A percentile compares a stretch with the other conserved stretches of the same genome.
Evolutionary conservation across 805 yeast species (phyloP).

Genomic region (Candida wancherniae): DNA sequence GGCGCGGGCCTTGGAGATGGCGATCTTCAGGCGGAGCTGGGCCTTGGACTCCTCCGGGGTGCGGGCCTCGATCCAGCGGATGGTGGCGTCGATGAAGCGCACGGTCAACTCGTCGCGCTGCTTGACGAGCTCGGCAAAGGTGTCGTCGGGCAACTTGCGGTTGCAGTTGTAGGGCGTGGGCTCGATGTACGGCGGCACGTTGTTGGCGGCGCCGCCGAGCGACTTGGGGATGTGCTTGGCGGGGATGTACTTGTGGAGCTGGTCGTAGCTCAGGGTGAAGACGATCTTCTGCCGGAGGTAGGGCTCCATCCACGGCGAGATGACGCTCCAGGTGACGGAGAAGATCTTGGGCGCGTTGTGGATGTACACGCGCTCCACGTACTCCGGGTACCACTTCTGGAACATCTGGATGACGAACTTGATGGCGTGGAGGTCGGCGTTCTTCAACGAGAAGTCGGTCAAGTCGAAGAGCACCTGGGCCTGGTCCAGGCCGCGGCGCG

Average conservation of each 20-base stretch:
- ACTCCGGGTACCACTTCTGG: slow-evolving; percentile 11
- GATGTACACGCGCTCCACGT: slow-evolving; percentile 7
- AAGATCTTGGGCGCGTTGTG: slow-evolving; percentile 14
- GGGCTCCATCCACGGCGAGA: slow-evolving; percentile 12
- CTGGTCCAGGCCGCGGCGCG: slow-evolving; percentile 7
- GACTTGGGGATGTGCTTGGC: slow-evolving; percentile 7
- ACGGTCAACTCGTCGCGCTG: slow-evolving; percentile 13
- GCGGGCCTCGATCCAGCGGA: slow-evolving; percentile 11
- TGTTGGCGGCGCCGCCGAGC: slow-evolving; percentile 11
- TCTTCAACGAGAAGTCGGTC: slow-evolving; percentile 11
- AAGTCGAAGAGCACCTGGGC: slow-evolving; percentile 11
- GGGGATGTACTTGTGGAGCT: slow-evolving; percentile 7
- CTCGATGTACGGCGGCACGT: slow-evolving; percentile 7
- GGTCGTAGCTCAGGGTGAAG: slow-evolving; percentile 7
- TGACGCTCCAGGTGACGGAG: slow-evolving; percentile 10
- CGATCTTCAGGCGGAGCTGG: slow-evolving; percentile 7
- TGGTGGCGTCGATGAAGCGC: slow-evolving; percentile 10
- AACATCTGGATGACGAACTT: slow-evolving; percentile 7
- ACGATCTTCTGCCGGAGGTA: slow-evolving; percentile 6
- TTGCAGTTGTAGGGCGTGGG: slow-evolving; percentile 6
- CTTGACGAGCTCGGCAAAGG: slow-evolving; percentile 4
- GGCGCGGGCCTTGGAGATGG: slow-evolving; percentile 7
- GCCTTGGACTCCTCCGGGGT: slow-evolving; percentile 5
- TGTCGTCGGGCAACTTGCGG: slow-evolving; percentile 9
- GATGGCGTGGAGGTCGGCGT: slow-evolving; percentile 12